Conservation (phyloP, 129 eudicot genomes). For the Escallonia herrerae region DNA sequence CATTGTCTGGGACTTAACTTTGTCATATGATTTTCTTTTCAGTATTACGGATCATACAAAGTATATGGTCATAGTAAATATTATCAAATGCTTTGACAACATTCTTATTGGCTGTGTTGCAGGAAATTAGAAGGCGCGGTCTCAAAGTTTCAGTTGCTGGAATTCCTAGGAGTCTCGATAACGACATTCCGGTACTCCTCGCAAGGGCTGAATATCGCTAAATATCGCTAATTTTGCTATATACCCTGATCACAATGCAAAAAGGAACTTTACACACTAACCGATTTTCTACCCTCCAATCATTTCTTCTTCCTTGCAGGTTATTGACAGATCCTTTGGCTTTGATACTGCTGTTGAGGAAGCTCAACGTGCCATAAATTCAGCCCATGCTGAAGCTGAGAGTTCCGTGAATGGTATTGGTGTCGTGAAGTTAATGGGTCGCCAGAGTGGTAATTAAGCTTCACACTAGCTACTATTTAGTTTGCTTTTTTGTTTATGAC, state of each 20-base stretch:
- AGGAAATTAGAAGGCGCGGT: conserved; percentile 88
- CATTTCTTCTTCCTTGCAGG: conserved; percentile 27
- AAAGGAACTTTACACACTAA: neutral
- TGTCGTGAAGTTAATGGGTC: conserved; percentile 95
- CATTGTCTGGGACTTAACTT: neutral
- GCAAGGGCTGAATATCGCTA: neutral
- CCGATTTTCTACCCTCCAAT: neutral
- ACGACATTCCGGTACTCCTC: conserved; percentile 79
- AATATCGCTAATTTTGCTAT: neutral
- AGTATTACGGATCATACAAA: neutral
- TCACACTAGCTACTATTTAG: no score
- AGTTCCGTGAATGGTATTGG: conserved; percentile 89
- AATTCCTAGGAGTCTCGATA: conserved; percentile 93
- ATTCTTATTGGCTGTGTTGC: conserved; percentile 10
- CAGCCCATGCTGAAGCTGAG: conserved; percentile 93
- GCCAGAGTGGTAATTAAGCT: conserved; percentile 64
- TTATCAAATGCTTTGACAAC: neutral
- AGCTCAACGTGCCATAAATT: conserved; percentile 94
- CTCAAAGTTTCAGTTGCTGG: conserved; percentile 86
- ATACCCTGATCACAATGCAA: neutral
- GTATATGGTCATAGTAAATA: neutral
- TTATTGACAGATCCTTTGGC: conserved; percentile 90
- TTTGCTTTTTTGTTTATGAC: no score
- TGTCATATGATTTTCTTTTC: neutral
- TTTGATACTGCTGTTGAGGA: conserved; percentile 98